Conservation (phyloP, 148 eudicot genomes). For the Agrostemma githago region DNA sequence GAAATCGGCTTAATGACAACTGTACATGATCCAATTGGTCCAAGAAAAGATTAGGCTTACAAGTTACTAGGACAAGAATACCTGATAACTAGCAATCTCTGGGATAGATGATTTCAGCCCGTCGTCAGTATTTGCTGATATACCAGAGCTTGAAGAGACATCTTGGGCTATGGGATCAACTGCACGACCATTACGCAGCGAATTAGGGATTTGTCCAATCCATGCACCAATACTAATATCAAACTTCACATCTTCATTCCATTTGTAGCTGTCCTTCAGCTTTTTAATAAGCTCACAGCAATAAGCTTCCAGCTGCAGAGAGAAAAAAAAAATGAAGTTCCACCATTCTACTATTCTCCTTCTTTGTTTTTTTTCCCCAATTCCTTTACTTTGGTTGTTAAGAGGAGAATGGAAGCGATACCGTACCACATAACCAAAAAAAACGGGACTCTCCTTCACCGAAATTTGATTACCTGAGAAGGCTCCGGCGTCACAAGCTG, state of each 20-base stretch:
- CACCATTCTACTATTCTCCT: conserved; percentile 1
- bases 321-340: conserved; percentile 1
- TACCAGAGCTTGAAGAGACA: conserved; percentile 27
- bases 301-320: conserved; percentile 53
- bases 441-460: no score
- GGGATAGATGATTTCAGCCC: conserved; percentile 41
- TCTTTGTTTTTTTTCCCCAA: not conserved
- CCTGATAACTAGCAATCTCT: conserved; percentile 87
- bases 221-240: conserved; percentile 55
- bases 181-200: conserved; percentile 34
- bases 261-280: conserved; percentile 56
- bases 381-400: not conserved
- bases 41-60: not conserved
- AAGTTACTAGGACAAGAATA: conserved; percentile 11
- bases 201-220: conserved; percentile 66
- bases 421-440: not conserved
- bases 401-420: not conserved
- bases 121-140: conserved; percentile 29
- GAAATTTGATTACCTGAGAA: conserved; percentile 35
- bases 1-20: not conserved
- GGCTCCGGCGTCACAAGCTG: conserved; percentile 36
- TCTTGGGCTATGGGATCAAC: conserved; percentile 26
- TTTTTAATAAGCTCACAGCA: conserved; percentile 48
- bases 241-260: conserved; percentile 57
- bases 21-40: not conserved